phyloP scores from a whole-genome alignment of 192 early-diverging fungal species.

The Umbelopsis isabellina region DNA sequence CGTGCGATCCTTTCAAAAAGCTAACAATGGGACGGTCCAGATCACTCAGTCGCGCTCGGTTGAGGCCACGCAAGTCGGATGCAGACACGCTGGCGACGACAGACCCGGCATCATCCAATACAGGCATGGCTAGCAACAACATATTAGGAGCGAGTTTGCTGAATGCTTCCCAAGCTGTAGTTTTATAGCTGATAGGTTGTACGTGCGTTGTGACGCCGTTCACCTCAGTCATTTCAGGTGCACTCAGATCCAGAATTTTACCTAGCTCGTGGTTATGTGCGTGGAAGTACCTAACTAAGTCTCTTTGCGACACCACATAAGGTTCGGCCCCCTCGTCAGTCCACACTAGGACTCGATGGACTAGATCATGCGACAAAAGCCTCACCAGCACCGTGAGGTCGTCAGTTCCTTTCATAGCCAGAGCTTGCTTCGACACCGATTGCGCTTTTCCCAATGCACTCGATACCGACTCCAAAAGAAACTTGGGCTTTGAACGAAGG shows the following conservation, averaged over 20 bases:
- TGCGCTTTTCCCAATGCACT: no score
- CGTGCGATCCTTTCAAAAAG: slow-evolving; percentile 59
- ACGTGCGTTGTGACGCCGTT: slow-evolving; percentile 32
- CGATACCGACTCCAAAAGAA: no score
- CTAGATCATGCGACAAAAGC: slow-evolving; percentile 42
- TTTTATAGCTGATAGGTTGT: slow-evolving; percentile 44
- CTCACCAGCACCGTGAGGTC: slow-evolving; percentile 29
- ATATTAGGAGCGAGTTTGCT: slow-evolving; percentile 48
- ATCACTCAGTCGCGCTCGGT: slow-evolving; percentile 53
- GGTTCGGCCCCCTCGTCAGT: slow-evolving; percentile 33
- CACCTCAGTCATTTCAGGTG: slow-evolving; percentile 29
- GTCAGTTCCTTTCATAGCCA: slow-evolving; percentile 4
- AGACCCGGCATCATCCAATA: slow-evolving; percentile 60
- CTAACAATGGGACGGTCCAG: slow-evolving; percentile 66
- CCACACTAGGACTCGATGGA: slow-evolving; percentile 54
- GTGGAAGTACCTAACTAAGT: slow-evolving; percentile 52
- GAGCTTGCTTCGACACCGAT: background rate
- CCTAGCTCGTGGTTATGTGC: slow-evolving; percentile 57
- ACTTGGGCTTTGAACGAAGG: no score
- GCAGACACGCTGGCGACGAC: slow-evolving; percentile 73
- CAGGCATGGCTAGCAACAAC: slow-evolving; percentile 55
- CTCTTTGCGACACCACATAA: slow-evolving; percentile 54
- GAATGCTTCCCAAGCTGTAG: slow-evolving; percentile 50
- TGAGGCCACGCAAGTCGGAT: slow-evolving; percentile 75
- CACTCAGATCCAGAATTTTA: slow-evolving; percentile 42